Base-by-base conservation (phyloP, 1,284 basidiomycete genomes). In the Tilletia walkeri region DNA sequence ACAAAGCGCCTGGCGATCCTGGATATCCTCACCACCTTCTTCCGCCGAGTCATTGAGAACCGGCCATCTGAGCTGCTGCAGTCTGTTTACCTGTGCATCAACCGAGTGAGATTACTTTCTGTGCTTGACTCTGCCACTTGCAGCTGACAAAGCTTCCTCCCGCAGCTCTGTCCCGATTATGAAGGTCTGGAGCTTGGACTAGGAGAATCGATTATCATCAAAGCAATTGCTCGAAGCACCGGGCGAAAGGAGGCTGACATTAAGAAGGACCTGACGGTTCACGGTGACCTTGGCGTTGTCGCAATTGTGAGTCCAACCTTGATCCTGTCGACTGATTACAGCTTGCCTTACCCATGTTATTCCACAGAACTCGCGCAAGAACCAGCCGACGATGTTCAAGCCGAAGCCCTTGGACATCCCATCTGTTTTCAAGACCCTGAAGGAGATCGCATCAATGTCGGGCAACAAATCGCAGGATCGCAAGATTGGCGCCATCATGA, bases 1-100 rank as follows among this genome's bases (percentile, higher is more conserved):
- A 97, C 95, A 1, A 99, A 98, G 82, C 91, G 96, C 6, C 86
- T 98, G 49, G 94, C 96, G 84, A 99, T 98, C 84, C 92, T 90
- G 4, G 89, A 93, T 0, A 87, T 94, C 72, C 88, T 99, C 36
- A 98, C 94, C 0, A 88, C 91, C 0, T 93, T 98, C 82, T 87
- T 99, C 49, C 86, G 94, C 3, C 89, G 95, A 12, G 94, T 99
- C 54, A 95, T 98, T 66, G 89, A 90, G 81, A 88, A 92, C 47
- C 92, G 92, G 73, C 89, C 76, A 88, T 86, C 89, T 68, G 90
- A 89, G 67, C 88, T 99, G 38, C 87, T 98, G 14, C 92, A 94
- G 80, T 89, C 91, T 0, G 91, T 99, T 2, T 99, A 99, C 81
- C 88, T 99, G 2, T 99, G 95, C 82, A 97, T 99, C 84, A 99